Conservation (phyloP, 768 basidiomycete genomes). For the Auriscalpium microsporum region DNA sequence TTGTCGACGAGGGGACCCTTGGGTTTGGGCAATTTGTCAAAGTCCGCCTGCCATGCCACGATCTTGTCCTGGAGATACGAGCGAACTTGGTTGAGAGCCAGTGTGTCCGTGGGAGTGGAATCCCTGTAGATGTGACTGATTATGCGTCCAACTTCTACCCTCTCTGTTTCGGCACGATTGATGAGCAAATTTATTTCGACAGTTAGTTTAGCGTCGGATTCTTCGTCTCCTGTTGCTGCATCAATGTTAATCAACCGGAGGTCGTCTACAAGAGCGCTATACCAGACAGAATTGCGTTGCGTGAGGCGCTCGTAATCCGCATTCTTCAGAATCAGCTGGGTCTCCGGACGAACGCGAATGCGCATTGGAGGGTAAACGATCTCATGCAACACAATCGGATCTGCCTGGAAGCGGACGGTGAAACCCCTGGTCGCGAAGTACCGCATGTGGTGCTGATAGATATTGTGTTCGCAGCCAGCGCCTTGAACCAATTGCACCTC, state of each 20-base stretch:
- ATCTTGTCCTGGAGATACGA: conserved; percentile 87
- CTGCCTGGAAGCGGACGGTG: conserved; percentile 84
- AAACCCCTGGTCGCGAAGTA: conserved; percentile 81
- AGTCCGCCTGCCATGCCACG: conserved; percentile 94
- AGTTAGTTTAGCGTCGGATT: conserved; percentile 53
- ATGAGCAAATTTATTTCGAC: conserved; percentile 61
- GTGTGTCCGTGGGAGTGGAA: conserved; percentile 73
- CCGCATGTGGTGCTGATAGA: conserved; percentile 86
- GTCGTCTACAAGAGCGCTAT: conserved; percentile 66
- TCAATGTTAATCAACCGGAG: conserved; percentile 71
- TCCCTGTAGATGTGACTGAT: conserved; percentile 78
- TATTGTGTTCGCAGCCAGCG: conserved; percentile 89
- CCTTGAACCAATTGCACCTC: conserved; percentile 79
- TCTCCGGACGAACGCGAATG: conserved; percentile 79
- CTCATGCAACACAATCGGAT: conserved; percentile 76
- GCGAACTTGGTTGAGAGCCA: conserved; percentile 80
- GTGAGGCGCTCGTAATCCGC: conserved; percentile 76
- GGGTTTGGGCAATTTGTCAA: conserved; percentile 74
- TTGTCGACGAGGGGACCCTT: conserved; percentile 43
- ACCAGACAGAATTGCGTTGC: conserved; percentile 65
- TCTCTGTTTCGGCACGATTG: conserved; percentile 64
- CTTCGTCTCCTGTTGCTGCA: conserved; percentile 70
- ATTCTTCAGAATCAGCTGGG: conserved; percentile 85
- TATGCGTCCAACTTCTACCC: conserved; percentile 59
- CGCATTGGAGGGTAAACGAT: conserved; percentile 83